Base-by-base conservation (phyloP, 75 land plant genomes). In the Azolla pinnata region DNA sequence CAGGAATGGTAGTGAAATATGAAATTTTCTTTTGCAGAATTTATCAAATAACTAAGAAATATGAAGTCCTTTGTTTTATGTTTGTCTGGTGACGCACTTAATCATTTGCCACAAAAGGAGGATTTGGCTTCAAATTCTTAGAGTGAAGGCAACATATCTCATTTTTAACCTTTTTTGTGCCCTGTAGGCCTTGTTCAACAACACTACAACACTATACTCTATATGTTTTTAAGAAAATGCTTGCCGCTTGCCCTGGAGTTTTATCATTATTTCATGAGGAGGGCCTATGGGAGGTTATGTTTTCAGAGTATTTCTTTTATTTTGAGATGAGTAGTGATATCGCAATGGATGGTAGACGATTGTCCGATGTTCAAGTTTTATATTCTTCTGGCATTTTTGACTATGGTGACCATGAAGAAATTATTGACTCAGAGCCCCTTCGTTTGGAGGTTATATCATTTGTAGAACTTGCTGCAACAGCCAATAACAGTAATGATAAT, bases 271-370 rank as follows among this genome's bases (percentile, higher is more conserved):
- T 83, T 50, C 75, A 83, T 24, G 83, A 80, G 26, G 84, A 82
- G 62, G 91, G 88, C 27, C 60, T 90, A 16, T 95, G 99, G 99
- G 85, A 83, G 8, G 63, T 95, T 12, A 64, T 95, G 45, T 95
- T 95, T 70, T 95, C 99, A 1, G 79, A 90, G 58, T 79, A 78
- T 31, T 90, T 95, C 63, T 95, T 90, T 73, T 95, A 93, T 59
- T 89, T 95, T 70, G 78, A 74, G 56, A 42, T 71, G 49, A 54
- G 62, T 62, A 48, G n/a, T n/a, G n/a, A n/a, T n/a, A n/a, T n/a
- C n/a, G n/a, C n/a, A n/a, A n/a, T n/a, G n/a, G n/a, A n/a, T n/a
- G n/a, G n/a, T n/a, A n/a, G n/a, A n/a, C n/a, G n/a, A n/a, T n/a
- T n/a, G n/a, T n/a, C n/a, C n/a, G n/a, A n/a, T n/a, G n/a, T n/a